Base-by-base conservation (phyloP, 371 early-diverging fungal species). In the Umbelopsis sp. region DNA sequence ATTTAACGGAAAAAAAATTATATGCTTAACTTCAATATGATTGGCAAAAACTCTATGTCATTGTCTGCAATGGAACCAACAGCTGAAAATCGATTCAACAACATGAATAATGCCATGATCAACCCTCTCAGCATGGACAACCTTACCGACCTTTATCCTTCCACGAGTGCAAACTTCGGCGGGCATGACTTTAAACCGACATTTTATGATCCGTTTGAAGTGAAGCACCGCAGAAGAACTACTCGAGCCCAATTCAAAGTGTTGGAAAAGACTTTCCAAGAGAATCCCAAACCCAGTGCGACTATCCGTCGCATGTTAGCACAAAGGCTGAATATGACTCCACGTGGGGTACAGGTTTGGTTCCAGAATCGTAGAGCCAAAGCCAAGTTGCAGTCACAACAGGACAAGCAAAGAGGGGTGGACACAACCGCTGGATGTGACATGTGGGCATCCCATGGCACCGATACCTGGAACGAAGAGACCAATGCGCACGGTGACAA, bases 151-250 rank as follows among this genome's bases (percentile, higher is more conserved):
- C 11, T 48, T n/a, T 48, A 48, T 48, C 48, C 16, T 12, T 48
- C 48, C 18, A 14, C 37, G 16, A 35, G 10, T 57, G 32, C 29
- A 53, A 53, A 24, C 16, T 18, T 25, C 18, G 29, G 29, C 7
- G 29, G 29, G 7, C 57, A 65, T 20, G 65, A 64, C 22, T 64
- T 64, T 22, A 64, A 64, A 11, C 79, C 83, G 12, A 80, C 83
- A 25, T 84, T 86, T 64, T 89, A 88, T 70, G 82, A 89, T 65
- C 88, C 89, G 6, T 83, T 83, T 72, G 86, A 87, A 20, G 85
- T 89, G 68, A 88, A 87, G 65, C 87, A 87, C 51, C 80, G 89
- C 35, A 74, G 80, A 25, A 74, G 87, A 44, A 89, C 88, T 9
- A 84, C 89, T 35, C 78, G 81, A 25, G 77, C 77, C 35, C 90